Conservation (phyloP, 768 basidiomycete genomes). For the Lactifluus rugatus region DNA sequence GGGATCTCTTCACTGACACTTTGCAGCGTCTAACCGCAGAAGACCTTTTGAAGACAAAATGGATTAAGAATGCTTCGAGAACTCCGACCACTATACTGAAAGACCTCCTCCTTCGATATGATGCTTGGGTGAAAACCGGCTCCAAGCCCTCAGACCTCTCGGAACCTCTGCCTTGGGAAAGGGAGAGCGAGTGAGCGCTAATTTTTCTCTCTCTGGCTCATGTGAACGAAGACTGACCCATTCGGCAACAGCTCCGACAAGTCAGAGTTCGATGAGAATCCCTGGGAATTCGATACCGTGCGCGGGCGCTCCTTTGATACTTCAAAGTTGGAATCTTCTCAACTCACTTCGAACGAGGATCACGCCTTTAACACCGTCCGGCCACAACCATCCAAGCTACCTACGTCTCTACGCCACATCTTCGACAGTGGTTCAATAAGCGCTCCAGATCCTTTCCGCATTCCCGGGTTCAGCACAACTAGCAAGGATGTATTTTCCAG, state of each 20-base stretch:
- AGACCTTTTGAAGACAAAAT: slow-evolving; percentile 77
- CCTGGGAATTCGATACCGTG: slow-evolving; percentile 75
- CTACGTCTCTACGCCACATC: slow-evolving; percentile 67
- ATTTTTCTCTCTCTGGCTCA: slow-evolving; percentile 2
- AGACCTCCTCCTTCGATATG: slow-evolving; percentile 73
- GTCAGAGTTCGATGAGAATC: slow-evolving; percentile 26
- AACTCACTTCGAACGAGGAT: slow-evolving; percentile 1
- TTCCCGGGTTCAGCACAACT: slow-evolving; percentile 28
- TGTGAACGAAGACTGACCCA: slow-evolving; percentile 20
- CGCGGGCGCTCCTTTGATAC: slow-evolving; percentile 31
- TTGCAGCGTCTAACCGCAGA: slow-evolving; percentile 78
- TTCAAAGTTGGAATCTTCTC: neutral
- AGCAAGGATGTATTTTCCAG: slow-evolving; percentile 19
- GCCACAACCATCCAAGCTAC: slow-evolving; percentile 44
- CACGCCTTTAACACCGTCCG: slow-evolving; percentile 38
- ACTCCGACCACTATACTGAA: slow-evolving; percentile 56
- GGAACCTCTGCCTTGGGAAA: slow-evolving; percentile 62
- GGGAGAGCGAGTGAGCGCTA: slow-evolving; percentile 39
- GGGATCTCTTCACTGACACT: neutral
- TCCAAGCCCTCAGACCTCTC: slow-evolving; percentile 32
- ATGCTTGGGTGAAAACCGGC: slow-evolving; percentile 53
- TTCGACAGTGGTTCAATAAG: slow-evolving; percentile 53
- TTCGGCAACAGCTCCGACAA: slow-evolving; percentile 19
- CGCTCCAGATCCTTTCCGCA: slow-evolving; percentile 34
- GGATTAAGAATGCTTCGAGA: slow-evolving; percentile 76